These are phyloP conservation scores for Symbiodinium natans DNA, from an alignment of 73 alveolate genomes.

Conservation along the genomic window DNA sequence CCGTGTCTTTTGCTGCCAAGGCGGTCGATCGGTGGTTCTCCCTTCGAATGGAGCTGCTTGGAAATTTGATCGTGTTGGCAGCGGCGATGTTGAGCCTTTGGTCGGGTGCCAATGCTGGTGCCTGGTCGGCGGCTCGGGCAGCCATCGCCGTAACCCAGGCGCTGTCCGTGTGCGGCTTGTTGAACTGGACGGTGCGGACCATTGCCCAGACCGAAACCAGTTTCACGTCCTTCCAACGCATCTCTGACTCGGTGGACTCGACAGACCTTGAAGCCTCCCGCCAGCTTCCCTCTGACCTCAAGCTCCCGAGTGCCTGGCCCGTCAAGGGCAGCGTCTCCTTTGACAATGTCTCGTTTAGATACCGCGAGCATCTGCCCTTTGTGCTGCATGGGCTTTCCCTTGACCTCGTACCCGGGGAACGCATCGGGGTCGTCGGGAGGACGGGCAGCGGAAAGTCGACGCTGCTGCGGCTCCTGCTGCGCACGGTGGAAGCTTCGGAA, in stretches of 20 bases:
- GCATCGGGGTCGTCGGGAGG: constrained; percentile 99
- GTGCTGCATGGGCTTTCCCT: constrained; percentile 97
- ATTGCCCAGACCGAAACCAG: constrained; percentile 92
- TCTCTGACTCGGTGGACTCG: constrained; percentile 1
- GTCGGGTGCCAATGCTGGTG: constrained; percentile 31
- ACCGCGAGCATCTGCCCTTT: constrained; percentile 96
- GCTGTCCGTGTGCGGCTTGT: constrained; percentile 75
- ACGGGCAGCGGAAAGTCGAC: constrained; percentile 97
- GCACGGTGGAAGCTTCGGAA: constrained; percentile 93
- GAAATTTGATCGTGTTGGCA: constrained; percentile 62
- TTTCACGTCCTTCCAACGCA: constrained; percentile 68
- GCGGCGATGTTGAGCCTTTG: constrained; percentile 21
- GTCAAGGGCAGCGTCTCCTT: constrained; percentile 41
- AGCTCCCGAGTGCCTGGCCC: constrained; percentile 42
- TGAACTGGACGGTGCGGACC: constrained; percentile 94
- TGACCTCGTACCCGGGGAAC: constrained; percentile 96
- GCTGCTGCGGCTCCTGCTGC: constrained; percentile 88
- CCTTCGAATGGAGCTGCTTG: constrained; percentile 63
- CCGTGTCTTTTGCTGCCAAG: constrained; percentile 79
- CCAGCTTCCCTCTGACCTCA: constrained; percentile 8
- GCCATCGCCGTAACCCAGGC: constrained; percentile 94
- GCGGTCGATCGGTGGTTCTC: constrained; percentile 92
- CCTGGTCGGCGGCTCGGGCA: constrained; percentile 85
- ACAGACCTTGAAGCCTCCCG: constrained; percentile 61
- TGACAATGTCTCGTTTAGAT: constrained; percentile 96